A percentile compares a stretch with the other conserved stretches of the same genome.
Conservation (phyloP, 805 yeast genomes). For the Sugiyamaella marilandica region DNA sequence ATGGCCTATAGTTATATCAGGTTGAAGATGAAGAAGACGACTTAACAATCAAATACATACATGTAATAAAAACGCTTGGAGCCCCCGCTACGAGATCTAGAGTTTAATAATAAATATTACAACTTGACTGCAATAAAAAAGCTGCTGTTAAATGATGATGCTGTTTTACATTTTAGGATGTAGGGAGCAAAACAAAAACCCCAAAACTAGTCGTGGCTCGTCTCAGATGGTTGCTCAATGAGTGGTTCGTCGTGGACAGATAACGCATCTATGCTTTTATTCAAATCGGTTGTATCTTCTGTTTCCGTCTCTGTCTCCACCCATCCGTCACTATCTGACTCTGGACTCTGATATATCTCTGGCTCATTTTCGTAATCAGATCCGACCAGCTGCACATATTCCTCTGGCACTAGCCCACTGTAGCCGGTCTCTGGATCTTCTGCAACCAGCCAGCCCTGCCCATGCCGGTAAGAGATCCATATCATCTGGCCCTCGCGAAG, state of each 20-base stretch:
- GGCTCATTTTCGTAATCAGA: conserved; percentile 13
- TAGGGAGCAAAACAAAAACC: background rate
- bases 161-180: background rate
- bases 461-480: conserved; percentile 85
- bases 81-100: too few relatives aligned
- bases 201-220: background rate
- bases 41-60: too few relatives aligned
- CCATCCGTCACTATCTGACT: conserved; percentile 28
- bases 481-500: conserved; percentile 76
- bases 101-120: too few relatives aligned
- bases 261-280: background rate
- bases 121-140: too few relatives aligned
- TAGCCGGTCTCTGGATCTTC: conserved; percentile 66
- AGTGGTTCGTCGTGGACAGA: background rate
- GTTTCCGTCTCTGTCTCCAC: conserved; percentile 24
- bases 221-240: background rate
- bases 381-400: conserved; percentile 58
- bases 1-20: too few relatives aligned
- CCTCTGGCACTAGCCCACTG: conserved; percentile 93
- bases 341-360: conserved; percentile 20
- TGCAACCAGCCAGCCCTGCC: conserved; percentile 98
- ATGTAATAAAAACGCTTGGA: too few relatives aligned
- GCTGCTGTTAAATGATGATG: too few relatives aligned
- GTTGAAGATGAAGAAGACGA: too few relatives aligned
- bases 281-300: background rate